A percentile compares a stretch with the other conserved stretches of the same genome.
Conservation (phyloP, 768 basidiomycete genomes). For the Plicaturopsis crispa region DNA sequence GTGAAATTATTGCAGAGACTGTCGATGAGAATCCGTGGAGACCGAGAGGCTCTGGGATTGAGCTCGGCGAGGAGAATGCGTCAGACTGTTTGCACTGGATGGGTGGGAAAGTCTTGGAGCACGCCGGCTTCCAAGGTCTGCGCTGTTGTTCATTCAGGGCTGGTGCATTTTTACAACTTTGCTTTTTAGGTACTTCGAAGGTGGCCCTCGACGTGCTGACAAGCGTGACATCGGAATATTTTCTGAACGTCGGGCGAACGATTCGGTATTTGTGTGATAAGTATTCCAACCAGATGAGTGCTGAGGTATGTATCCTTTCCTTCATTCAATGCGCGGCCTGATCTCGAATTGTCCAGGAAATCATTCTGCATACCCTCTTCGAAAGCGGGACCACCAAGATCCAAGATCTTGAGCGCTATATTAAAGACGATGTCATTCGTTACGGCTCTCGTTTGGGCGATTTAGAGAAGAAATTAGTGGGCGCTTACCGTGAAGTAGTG, state of each 20-base stretch:
- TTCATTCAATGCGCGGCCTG: slow-evolving; percentile 3
- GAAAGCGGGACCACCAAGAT: slow-evolving; percentile 80
- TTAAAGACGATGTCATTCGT: slow-evolving; percentile 82
- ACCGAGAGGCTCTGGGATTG: slow-evolving; percentile 24
- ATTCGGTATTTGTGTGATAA: slow-evolving; percentile 79
- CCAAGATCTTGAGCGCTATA: slow-evolving; percentile 77
- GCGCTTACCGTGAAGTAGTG: slow-evolving; percentile 77
- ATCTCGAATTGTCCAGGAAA: slow-evolving; percentile 58
- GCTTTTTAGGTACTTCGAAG: slow-evolving; percentile 56
- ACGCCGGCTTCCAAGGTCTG: slow-evolving; percentile 88
- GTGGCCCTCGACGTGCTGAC: slow-evolving; percentile 71
- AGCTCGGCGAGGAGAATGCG: slow-evolving; percentile 55
- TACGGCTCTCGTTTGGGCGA: slow-evolving; percentile 73
- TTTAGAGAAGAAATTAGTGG: slow-evolving; percentile 78
- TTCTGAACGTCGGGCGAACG: slow-evolving; percentile 81
- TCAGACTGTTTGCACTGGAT: slow-evolving; percentile 65
- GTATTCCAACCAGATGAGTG: slow-evolving; percentile 68
- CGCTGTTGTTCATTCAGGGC: slow-evolving; percentile 6
- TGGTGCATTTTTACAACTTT: slow-evolving; percentile 1
- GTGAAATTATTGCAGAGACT: slow-evolving; percentile 15
- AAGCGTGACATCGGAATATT: slow-evolving; percentile 71
- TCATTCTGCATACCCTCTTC: slow-evolving; percentile 84
- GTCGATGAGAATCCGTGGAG: slow-evolving; percentile 40
- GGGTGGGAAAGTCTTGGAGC: slow-evolving; percentile 74
- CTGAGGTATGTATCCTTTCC: slow-evolving; percentile 54